These are phyloP conservation scores for Kwoniella botswanensis DNA, from an alignment of 768 basidiomycete species.

Conservation along the genomic window DNA sequence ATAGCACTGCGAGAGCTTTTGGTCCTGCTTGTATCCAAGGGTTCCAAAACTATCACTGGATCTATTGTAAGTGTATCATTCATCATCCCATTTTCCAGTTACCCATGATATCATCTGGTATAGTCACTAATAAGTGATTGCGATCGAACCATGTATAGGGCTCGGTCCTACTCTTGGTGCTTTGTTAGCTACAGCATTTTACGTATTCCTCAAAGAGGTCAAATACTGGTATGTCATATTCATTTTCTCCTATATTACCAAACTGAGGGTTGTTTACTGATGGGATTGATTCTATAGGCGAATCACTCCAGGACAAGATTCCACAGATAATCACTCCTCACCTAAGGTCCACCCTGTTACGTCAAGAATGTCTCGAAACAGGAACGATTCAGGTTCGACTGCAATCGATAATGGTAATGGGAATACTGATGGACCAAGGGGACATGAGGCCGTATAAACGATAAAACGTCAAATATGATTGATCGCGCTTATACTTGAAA, in stretches of 20 bases:
- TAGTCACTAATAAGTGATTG: no score
- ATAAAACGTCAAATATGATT: neutral
- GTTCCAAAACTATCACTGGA: conserved; percentile 51
- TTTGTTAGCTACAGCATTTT: conserved; percentile 67
- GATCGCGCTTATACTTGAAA: neutral
- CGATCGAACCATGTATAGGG: conserved; percentile 53
- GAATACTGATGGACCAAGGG: conserved; percentile 1
- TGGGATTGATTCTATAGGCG: conserved; percentile 5
- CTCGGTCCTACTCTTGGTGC: conserved; percentile 72
- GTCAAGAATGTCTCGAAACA: conserved; percentile 8
- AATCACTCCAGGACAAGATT: conserved; percentile 33
- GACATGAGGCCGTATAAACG: conserved; percentile 7
- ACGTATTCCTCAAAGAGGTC: conserved; percentile 64
- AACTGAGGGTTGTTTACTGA: neutral
- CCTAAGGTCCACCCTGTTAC: conserved; percentile 8
- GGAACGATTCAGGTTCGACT: neutral
- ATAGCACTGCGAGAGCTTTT: conserved; percentile 54
- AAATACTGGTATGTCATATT: conserved; percentile 44
- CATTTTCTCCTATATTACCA: neutral
- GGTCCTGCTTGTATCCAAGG: conserved; percentile 51
- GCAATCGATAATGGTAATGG: neutral
- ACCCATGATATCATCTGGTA: no score
- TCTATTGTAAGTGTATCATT: conserved; percentile 39
- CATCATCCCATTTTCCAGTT: neutral
- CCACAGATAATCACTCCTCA: conserved; percentile 22